A percentile compares a stretch with the other conserved stretches of the same genome.
phyloP scores from a whole-genome alignment of 495 filamentous ascomycete genomes.

The Thozetella sp. region DNA sequence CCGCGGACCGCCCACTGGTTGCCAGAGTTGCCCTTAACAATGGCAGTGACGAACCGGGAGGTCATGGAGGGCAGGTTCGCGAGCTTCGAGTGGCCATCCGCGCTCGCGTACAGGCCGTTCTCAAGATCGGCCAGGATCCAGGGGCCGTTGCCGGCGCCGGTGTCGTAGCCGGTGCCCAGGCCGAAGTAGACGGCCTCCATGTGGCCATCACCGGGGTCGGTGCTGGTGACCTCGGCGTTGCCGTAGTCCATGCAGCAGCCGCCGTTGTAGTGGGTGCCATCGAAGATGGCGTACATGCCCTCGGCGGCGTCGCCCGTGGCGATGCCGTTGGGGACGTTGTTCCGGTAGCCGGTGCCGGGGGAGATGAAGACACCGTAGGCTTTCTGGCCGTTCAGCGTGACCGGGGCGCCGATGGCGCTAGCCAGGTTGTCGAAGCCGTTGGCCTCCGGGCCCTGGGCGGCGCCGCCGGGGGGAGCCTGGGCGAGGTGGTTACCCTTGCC shows the following conservation, averaged over 20 bases:
- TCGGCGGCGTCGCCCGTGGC: slow-evolving; percentile 55
- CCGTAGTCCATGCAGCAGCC: slow-evolving; percentile 65
- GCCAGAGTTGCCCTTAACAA: slow-evolving; percentile 53
- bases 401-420: slow-evolving; percentile 56
- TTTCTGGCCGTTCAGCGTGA: slow-evolving; percentile 59
- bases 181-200: slow-evolving; percentile 68
- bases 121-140: slow-evolving; percentile 67
- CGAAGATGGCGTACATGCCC: slow-evolving; percentile 62
- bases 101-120: slow-evolving; percentile 58
- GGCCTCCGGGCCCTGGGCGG: slow-evolving; percentile 48
- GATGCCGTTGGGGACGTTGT: slow-evolving; percentile 46
- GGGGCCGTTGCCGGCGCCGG: slow-evolving; percentile 54
- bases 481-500: slow-evolving; percentile 57
- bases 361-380: slow-evolving; percentile 61
- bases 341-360: slow-evolving; percentile 58
- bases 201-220: slow-evolving; percentile 57
- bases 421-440: slow-evolving; percentile 59
- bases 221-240: slow-evolving; percentile 56
- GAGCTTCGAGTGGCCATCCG: slow-evolving; percentile 34
- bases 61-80: slow-evolving; percentile 46
- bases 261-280: slow-evolving; percentile 61
- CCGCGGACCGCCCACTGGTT: slow-evolving; percentile 57
- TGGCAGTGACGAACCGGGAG: slow-evolving; percentile 52
- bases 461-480: slow-evolving; percentile 54
- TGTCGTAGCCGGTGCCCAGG: slow-evolving; percentile 46